phyloP scores from a whole-genome alignment of 441 rosid species.

The Macaranga tanarius region DNA sequence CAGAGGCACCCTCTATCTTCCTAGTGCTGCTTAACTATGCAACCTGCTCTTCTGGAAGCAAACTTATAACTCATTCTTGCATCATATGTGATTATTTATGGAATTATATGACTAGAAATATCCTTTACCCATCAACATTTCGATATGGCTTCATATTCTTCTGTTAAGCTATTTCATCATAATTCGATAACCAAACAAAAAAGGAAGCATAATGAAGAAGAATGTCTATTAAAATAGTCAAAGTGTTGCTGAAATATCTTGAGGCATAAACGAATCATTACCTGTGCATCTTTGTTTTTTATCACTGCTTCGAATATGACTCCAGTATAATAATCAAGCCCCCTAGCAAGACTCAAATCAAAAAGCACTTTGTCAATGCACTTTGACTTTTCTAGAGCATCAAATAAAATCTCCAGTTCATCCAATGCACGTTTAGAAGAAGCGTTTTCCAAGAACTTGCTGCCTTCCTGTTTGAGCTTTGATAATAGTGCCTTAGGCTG shows the following conservation, averaged over 20 bases:
- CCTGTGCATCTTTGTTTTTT: constrained; percentile 68
- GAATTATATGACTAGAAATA: neutral
- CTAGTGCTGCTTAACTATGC: neutral
- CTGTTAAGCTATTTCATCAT: neutral
- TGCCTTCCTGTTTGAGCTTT: constrained; percentile 59
- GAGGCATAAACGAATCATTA: constrained; percentile 21
- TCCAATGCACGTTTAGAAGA: constrained; percentile 66
- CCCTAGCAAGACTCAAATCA: constrained; percentile 95
- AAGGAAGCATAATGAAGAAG: no score
- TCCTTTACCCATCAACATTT: neutral
- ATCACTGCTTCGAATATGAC: constrained; percentile 87
- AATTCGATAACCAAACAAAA: neutral
- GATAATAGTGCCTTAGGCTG: constrained; percentile 56
- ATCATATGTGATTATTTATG: neutral
- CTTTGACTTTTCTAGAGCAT: constrained; percentile 72
- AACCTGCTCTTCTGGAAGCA: neutral
- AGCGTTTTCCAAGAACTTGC: constrained; percentile 52
- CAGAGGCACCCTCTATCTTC: neutral
- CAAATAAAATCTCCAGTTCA: constrained; percentile 75
- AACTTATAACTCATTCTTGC: neutral
- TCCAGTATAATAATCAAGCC: constrained; percentile 96
- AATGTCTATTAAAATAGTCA: neutral
- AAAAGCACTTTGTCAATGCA: constrained; percentile 78
- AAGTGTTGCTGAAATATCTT: neutral
- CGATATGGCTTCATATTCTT: neutral